Evolutionary conservation across 2,329 filamentous ascomycete genomes (phyloP).

Genomic region (Chaetomium sp.): DNA sequence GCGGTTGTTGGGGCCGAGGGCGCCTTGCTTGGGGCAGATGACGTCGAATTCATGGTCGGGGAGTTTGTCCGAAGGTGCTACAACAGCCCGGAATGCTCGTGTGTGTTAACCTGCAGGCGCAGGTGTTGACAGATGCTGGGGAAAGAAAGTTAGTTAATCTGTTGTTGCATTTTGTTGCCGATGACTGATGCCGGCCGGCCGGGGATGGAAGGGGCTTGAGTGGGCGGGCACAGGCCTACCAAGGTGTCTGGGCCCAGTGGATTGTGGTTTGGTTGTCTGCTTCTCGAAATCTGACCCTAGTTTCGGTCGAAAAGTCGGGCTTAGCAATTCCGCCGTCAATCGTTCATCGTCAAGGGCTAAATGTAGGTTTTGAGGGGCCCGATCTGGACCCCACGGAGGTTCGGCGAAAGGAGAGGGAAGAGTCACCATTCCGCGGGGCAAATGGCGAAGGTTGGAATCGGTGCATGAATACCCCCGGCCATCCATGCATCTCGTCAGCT

Average conservation of each 20-base stretch:
- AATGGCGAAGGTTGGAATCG: slow-evolving; percentile 20
- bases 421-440: slow-evolving; percentile 32
- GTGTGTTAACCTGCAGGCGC: not conserved
- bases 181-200: slow-evolving; percentile 4
- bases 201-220: not conserved
- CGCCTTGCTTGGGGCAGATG: slow-evolving; percentile 54
- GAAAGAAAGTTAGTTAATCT: not conserved
- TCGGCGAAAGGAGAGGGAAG: slow-evolving; percentile 25
- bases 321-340: not conserved
- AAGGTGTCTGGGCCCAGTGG: not conserved
- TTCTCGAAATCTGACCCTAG: not conserved
- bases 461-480: no score
- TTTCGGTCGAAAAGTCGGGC: not conserved
- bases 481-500: slow-evolving; percentile 14
- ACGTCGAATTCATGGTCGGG: slow-evolving; percentile 40
- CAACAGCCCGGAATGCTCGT: not conserved
- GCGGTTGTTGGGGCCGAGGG: slow-evolving; percentile 47
- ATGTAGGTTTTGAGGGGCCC: slow-evolving; percentile 30
- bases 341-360: slow-evolving; percentile 2
- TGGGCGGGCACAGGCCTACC: not conserved
- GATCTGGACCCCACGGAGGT: slow-evolving; percentile 33
- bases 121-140: not conserved
- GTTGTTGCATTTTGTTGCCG: slow-evolving; percentile 3
- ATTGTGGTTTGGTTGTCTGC: not conserved
- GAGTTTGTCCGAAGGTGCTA: not conserved